Conservation (phyloP, 306 rosid genomes). For the Quercus variabilis region DNA sequence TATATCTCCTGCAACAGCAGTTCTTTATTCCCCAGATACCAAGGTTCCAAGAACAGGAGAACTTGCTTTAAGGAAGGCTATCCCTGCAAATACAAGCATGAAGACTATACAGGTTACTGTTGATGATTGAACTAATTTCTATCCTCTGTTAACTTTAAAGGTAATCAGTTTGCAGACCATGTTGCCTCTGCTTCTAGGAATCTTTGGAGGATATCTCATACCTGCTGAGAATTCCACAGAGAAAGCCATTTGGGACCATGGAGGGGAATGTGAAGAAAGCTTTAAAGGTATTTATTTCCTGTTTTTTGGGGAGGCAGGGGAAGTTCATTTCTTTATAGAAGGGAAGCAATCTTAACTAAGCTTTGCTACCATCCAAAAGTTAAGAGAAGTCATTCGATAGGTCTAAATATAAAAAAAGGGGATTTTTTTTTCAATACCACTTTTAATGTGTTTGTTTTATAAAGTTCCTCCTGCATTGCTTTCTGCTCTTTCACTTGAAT, state of each 20-base stretch:
- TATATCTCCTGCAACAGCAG: constrained; percentile 49
- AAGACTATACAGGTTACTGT: constrained; percentile 74
- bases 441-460: too few relatives aligned
- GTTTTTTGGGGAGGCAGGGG: too few relatives aligned
- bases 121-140: background rate
- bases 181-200: constrained; percentile 47
- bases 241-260: constrained; percentile 96
- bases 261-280: constrained; percentile 94
- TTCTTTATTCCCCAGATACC: constrained; percentile 86
- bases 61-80: constrained; percentile 80
- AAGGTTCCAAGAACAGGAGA: constrained; percentile 91
- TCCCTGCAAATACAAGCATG: constrained; percentile 88
- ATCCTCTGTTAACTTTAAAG: background rate
- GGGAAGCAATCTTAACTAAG: background rate
- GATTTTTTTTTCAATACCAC: background rate
- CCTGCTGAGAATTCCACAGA: constrained; percentile 86
- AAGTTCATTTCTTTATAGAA: background rate
- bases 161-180: constrained; percentile 2
- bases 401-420: background rate
- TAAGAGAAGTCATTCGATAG: background rate
- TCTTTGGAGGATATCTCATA: constrained; percentile 82
- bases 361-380: background rate
- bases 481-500: too few relatives aligned
- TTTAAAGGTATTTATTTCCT: constrained; percentile 49
- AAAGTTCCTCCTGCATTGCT: too few relatives aligned